Base-by-base conservation (phyloP, 208 protist species). In the Wallacemonas sp. region DNA sequence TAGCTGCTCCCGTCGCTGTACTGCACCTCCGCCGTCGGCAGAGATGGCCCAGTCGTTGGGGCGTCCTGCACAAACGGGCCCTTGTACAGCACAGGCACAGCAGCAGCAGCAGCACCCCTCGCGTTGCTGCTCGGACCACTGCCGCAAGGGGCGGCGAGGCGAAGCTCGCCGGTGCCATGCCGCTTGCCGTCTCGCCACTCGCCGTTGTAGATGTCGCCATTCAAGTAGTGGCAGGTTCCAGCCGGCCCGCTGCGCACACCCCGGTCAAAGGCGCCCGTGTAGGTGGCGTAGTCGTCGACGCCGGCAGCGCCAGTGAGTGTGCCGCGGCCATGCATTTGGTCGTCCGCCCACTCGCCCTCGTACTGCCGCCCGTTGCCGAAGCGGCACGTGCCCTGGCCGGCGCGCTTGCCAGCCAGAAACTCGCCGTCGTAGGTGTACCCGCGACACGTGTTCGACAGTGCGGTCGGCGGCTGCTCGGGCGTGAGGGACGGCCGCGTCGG, bases 321-420 rank as follows among this genome's bases (percentile, higher is more conserved):
- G n/a, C 90, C 93, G 3, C 70, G 20, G n/a, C 93, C 93, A 32
- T 87, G 74, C 86, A 93, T 91, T 54, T 89, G 67, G 57, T 95
- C 93, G 11, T 74, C 62, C 25, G 65, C 25, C 93, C 93, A 97
- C 49, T 93, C 84, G 0, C 93, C 91, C 1, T 78, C 74, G 75
- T 96, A 97, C 31, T 63, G 54, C 14, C 81, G 79, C 20, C 89
- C 91, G 55, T 92, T 93, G 18, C 64, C 41, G 50, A 94, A 97
- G 7, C 46, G 64, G 67, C 93, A 97, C 2, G 49, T 74, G 5
- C 93, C 91, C 1, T 72, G 57, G 12, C 90, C 93, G 55, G 78
- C 67, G 39, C 91, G 86, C 61, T 81, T 67, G n/a, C 91, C 76
- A 8, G 75, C 64, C 1, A 76, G 52, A 49, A 90, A 92, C 20